Percentiles rank a stretch among this genome's conserved stretches.
Conservation (phyloP, 352 stramenopile species). For the Plasmopara muralis region DNA sequence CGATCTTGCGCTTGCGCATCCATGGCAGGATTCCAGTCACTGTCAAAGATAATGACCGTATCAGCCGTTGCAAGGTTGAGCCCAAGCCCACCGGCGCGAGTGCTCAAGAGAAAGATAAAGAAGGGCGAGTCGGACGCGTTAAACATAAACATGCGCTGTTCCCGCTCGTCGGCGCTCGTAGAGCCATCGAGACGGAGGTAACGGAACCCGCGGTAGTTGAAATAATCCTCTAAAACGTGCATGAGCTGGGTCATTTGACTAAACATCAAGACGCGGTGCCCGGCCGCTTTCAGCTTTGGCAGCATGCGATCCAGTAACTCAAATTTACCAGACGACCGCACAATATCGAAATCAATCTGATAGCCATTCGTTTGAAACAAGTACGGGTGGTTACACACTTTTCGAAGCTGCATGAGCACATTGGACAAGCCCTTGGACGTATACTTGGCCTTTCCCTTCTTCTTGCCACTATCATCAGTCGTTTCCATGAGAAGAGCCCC, state of each 20-base stretch:
- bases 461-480: constrained; percentile 47
- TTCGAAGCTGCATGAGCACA: constrained; percentile 85
- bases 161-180: constrained; percentile 93
- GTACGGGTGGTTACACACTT: constrained; percentile 87
- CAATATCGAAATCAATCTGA: constrained; percentile 81
- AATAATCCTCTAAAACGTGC: constrained; percentile 88
- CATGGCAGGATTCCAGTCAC: constrained; percentile 99
- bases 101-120: constrained; percentile 98
- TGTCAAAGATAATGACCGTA: constrained; percentile 99
- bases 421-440: constrained; percentile 82
- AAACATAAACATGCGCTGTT: constrained; percentile 98
- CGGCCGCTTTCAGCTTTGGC: constrained; percentile 88
- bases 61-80: constrained; percentile 98
- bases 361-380: constrained; percentile 83
- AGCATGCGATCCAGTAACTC: constrained; percentile 96
- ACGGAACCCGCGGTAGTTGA: constrained; percentile 85
- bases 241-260: constrained; percentile 89
- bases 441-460: constrained; percentile 77
- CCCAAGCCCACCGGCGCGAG: constrained; percentile 94
- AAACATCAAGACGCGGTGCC: constrained; percentile 89
- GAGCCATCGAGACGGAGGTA: constrained; percentile 96
- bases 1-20: constrained; percentile 90
- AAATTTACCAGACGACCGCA: constrained; percentile 90
- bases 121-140: constrained; percentile 86
- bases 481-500: constrained; percentile 77